A percentile compares a stretch with the other conserved stretches of the same genome.
These are phyloP conservation scores for Aspergillus carlsbadensis DNA, from an alignment of 495 filamentous ascomycete species.

Conservation along the genomic window DNA sequence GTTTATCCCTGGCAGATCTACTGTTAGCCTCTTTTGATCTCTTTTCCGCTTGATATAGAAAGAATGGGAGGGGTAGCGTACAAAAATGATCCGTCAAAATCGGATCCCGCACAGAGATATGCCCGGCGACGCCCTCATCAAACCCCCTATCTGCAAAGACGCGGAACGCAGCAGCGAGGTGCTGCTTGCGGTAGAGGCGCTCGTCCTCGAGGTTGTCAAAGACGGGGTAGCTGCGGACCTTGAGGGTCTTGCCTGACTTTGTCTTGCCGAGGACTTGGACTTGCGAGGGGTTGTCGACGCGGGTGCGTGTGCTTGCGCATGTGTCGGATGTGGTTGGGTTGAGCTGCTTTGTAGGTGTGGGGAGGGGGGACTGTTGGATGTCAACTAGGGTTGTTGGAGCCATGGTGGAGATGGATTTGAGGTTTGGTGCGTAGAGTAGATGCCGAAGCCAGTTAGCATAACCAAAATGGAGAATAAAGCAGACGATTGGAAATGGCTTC, in stretches of 20 bases:
- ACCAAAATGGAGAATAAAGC: background rate
- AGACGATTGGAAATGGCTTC: background rate
- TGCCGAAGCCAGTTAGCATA: too few relatives aligned
- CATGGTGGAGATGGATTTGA: too few relatives aligned
- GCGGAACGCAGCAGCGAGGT: slow-evolving; percentile 59
- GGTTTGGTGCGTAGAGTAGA: too few relatives aligned
- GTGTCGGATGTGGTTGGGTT: too few relatives aligned
- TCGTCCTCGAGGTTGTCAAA: slow-evolving; percentile 55
- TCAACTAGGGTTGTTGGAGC: slow-evolving; percentile 3
- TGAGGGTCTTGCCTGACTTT: slow-evolving; percentile 9
- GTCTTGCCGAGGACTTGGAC: slow-evolving; percentile 13
- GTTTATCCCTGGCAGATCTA: slow-evolving; percentile 50
- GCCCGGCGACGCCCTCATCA: slow-evolving; percentile 64
- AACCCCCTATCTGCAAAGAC: slow-evolving; percentile 57
- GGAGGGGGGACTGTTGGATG: background rate
- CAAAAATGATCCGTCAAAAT: slow-evolving; percentile 39
- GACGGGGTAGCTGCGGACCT: slow-evolving; percentile 32
- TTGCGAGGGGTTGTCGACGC: slow-evolving; percentile 9
- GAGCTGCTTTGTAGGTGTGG: background rate
- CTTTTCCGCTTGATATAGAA: too few relatives aligned
- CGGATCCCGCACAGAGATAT: slow-evolving; percentile 66
- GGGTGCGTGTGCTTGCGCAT: too few relatives aligned
- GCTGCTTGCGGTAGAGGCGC: slow-evolving; percentile 59
- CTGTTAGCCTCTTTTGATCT: background rate
- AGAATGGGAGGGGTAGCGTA: background rate